Conservation (phyloP, 805 yeast genomes). For the Sugiyamaella lignohabitans region DNA sequence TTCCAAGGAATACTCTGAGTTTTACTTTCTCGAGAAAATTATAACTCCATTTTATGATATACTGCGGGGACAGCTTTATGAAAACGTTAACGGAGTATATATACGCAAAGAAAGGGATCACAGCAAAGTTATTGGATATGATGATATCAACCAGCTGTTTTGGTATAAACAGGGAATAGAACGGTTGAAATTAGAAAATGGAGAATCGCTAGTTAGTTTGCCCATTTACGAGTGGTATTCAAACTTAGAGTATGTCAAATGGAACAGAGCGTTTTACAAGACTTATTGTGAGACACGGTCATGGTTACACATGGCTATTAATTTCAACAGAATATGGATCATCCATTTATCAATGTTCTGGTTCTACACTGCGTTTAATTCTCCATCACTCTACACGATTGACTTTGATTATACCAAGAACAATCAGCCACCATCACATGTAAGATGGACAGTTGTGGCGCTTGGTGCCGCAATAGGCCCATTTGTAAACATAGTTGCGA, state of each 20-base stretch:
- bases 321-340: constrained; percentile 97
- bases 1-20: constrained; percentile 20
- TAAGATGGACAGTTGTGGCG: constrained; percentile 89
- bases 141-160: constrained; percentile 81
- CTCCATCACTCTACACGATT: constrained; percentile 85
- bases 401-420: constrained; percentile 50
- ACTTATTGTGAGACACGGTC: constrained; percentile 88
- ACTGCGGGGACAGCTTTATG: constrained; percentile 50
- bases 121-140: constrained; percentile 69
- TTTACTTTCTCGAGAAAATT: constrained; percentile 49
- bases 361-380: constrained; percentile 91
- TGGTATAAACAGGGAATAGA: constrained; percentile 74
- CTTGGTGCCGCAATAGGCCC: constrained; percentile 88
- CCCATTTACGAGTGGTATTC: constrained; percentile 52
- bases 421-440: constrained; percentile 79
- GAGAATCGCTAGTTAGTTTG: constrained; percentile 46
- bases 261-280: constrained; percentile 66
- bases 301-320: constrained; percentile 92
- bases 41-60: constrained; percentile 70
- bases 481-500: constrained; percentile 75
- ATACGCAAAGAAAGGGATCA: constrained; percentile 56
- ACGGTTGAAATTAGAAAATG: constrained; percentile 42
- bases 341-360: constrained; percentile 84
- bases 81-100: constrained; percentile 38
- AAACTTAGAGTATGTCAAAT: constrained; percentile 47